phyloP scores from a whole-genome alignment of 2,329 filamentous ascomycete species.

The Apiospora sp. region DNA sequence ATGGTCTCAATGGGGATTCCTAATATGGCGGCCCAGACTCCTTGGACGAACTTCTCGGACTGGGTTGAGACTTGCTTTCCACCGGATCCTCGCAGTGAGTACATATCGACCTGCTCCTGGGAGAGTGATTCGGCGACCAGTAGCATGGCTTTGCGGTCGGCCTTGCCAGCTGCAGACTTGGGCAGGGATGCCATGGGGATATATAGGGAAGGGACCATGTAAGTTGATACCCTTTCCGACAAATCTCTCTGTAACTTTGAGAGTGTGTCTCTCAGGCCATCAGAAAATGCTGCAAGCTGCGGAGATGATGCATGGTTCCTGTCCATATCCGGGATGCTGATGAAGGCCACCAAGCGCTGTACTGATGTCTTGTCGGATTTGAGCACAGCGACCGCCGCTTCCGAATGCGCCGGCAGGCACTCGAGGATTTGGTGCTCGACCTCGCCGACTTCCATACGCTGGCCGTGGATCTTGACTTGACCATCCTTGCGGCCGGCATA shows the following conservation, averaged over 20 bases:
- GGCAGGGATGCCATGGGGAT: slow-evolving; percentile 23
- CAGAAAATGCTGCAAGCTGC: neutral
- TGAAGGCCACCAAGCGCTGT: slow-evolving; percentile 1
- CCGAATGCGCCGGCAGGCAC: slow-evolving; percentile 7
- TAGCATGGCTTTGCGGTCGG: neutral
- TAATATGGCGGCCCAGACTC: slow-evolving; percentile 4
- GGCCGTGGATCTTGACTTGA: slow-evolving; percentile 22
- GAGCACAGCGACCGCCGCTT: neutral
- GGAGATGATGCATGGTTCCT: neutral
- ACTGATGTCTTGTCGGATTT: neutral
- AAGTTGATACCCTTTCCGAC: slow-evolving; percentile 19
- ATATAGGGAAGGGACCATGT: slow-evolving; percentile 27
- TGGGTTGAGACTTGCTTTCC: neutral
- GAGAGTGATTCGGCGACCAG: slow-evolving; percentile 3
- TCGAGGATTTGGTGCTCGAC: slow-evolving; percentile 14
- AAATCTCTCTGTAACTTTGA: neutral
- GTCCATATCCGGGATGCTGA: neutral
- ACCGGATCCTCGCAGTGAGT: neutral
- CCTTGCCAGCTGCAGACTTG: neutral
- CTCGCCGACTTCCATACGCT: slow-evolving; percentile 7
- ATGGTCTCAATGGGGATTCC: neutral
- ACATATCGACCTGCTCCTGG: neutral
- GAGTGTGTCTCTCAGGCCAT: neutral
- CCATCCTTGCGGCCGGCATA: slow-evolving; percentile 20
- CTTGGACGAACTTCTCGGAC: neutral